Conservation (phyloP, 495 filamentous ascomycete species). For the Opeltia flavorubescens region DNA sequence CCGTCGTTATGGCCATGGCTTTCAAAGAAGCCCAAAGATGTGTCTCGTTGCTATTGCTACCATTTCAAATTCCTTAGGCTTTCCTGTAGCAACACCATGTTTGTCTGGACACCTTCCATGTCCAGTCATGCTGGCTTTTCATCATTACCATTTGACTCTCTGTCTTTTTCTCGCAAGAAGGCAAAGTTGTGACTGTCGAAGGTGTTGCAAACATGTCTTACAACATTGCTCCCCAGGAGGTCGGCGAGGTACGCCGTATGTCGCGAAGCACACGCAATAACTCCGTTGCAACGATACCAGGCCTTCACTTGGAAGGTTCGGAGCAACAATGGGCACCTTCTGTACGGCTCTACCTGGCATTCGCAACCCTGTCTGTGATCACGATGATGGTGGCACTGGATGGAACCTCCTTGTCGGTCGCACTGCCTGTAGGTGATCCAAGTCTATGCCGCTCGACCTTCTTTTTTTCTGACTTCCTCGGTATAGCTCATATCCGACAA, state of each 20-base stretch:
- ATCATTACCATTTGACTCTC: neutral
- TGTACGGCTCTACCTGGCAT: slow-evolving; percentile 18
- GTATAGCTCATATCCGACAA: slow-evolving; percentile 26
- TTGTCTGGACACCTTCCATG: neutral
- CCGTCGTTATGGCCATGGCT: no score
- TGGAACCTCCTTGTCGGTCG: slow-evolving; percentile 60
- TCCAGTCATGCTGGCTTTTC: neutral
- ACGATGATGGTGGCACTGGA: slow-evolving; percentile 58
- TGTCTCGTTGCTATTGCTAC: no score
- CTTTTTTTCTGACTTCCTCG: neutral
- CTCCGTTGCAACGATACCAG: neutral
- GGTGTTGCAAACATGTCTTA: neutral
- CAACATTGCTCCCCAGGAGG: neutral
- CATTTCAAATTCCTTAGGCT: no score
- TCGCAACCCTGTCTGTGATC: slow-evolving; percentile 43
- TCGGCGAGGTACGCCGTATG: neutral
- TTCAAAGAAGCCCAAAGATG: no score
- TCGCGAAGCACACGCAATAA: neutral
- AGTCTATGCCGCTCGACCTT: neutral
- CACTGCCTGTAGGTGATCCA: slow-evolving; percentile 41
- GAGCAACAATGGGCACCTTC: slow-evolving; percentile 13
- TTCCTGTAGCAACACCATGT: neutral
- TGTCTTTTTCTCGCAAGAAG: neutral
- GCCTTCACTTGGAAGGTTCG: neutral
- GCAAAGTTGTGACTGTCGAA: no score